Base-by-base conservation (phyloP, 1,139 yeast species). In the Scheffersomyces illinoinensis region DNA sequence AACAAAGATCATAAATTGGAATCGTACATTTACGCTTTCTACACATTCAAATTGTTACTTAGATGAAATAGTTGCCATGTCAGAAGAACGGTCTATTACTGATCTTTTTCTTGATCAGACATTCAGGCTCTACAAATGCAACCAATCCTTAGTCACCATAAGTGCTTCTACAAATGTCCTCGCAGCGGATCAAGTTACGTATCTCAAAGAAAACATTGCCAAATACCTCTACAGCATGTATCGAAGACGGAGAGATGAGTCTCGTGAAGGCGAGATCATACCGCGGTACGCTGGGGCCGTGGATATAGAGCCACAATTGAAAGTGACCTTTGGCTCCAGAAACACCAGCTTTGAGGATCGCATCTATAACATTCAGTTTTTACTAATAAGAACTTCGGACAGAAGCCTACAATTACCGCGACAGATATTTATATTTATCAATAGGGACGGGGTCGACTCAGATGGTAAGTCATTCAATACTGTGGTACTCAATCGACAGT, bases 21-120 rank as follows among this genome's bases (percentile, higher is more conserved):
- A 24, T 24, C 33, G 10, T 4, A 24, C 33, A 3, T 24, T 24
- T 8, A 24, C 33, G 2, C 10, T 24, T 24, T 8, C 33, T 6
- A 24, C 7, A 24, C 7, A 4, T 5, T 24, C 33, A 6, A 2
- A 8, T 24, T 8, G 33, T 12, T 4, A 12, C 4, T 10, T 33
- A 12, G 43, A 33, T 33, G 43, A 33, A 24, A 33, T 33, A 33
- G 10, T 33, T 33, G 43, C 14, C 3, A 33, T 33, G 43, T 33
- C 43, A 14, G 43, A 33, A 33, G 43, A 33, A 33, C 43, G 43
- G 5, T 14, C 17, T 48, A 48, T 48, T 6, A 48, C 51, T 5
- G 26, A 51, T 46, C 19, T 64, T 51, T 62, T 64, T 52, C 53
- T 62, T 33, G 60, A 62, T 59, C 65, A 63, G 55, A 59, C 65